A percentile compares a stretch with the other conserved stretches of the same genome.
Evolutionary conservation across 495 filamentous ascomycete genomes (phyloP).

Genomic region (Mycothermus thermophilus): DNA sequence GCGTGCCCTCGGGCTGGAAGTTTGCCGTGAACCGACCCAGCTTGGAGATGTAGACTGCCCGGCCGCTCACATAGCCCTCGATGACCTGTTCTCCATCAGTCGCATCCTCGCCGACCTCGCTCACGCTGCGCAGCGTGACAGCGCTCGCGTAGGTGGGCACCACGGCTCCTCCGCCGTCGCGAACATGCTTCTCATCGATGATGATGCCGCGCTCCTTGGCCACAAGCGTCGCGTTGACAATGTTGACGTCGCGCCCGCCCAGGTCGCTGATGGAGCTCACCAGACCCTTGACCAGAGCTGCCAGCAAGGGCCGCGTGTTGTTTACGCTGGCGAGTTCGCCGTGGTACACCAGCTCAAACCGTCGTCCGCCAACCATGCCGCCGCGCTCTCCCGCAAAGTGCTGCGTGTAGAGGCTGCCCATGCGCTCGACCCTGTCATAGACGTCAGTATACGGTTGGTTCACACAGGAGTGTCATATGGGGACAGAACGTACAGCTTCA

Average conservation of each 20-base stretch:
- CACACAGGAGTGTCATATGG: neutral
- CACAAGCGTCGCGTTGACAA: constrained; percentile 57
- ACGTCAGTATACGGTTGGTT: neutral
- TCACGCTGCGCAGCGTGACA: constrained; percentile 39
- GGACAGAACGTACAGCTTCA: constrained; percentile 27
- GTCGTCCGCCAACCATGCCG: constrained; percentile 33
- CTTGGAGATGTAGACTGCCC: constrained; percentile 46
- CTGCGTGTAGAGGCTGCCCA: constrained; percentile 57
- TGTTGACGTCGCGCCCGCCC: constrained; percentile 52
- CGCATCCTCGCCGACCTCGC: constrained; percentile 15
- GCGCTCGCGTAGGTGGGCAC: constrained; percentile 44
- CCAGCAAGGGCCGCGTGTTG: constrained; percentile 57
- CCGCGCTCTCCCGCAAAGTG: constrained; percentile 36
- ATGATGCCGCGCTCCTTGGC: constrained; percentile 55
- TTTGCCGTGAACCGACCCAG: constrained; percentile 49
- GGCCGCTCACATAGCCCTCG: constrained; percentile 47
- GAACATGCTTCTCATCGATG: constrained; percentile 48
- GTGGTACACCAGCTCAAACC: constrained; percentile 56
- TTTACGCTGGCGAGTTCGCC: constrained; percentile 46
- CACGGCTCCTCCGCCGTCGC: constrained; percentile 30
- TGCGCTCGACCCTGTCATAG: constrained; percentile 41
- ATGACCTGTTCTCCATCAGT: constrained; percentile 38
- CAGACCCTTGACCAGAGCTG: constrained; percentile 55
- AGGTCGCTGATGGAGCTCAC: constrained; percentile 42
- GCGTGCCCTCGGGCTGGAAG: constrained; percentile 48